Percentiles rank a stretch among this genome's conserved stretches.
phyloP scores from a whole-genome alignment of 441 rosid genomes.

The Adansonia rubrostipa region DNA sequence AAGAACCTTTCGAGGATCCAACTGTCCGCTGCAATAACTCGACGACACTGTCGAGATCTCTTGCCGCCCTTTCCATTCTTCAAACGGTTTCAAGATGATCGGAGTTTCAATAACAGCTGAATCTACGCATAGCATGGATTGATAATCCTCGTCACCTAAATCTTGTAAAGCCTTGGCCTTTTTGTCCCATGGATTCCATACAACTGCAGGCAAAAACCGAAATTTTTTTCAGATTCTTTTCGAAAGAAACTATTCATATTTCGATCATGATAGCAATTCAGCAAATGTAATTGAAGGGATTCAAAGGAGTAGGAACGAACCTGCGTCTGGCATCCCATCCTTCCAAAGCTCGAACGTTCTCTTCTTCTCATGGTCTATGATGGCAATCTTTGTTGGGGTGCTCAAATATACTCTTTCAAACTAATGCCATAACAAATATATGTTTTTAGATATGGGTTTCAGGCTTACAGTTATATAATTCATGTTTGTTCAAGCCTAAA shows the following conservation, averaged over 20 bases:
- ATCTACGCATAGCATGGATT: constrained; percentile 80
- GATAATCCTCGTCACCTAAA: constrained; percentile 86
- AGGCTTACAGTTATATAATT: background rate
- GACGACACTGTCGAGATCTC: constrained; percentile 87
- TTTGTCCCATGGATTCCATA: constrained; percentile 97
- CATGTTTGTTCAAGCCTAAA: too few relatives aligned
- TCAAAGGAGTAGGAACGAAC: constrained; percentile 20
- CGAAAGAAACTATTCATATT: background rate
- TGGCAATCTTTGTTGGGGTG: constrained; percentile 48
- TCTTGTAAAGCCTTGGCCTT: constrained; percentile 77
- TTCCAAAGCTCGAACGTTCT: constrained; percentile 69
- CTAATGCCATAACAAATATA: constrained; percentile 30
- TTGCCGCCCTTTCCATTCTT: constrained; percentile 90
- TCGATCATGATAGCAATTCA: too few relatives aligned
- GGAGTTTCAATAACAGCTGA: constrained; percentile 79
- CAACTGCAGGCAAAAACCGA: constrained; percentile 50
- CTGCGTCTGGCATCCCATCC: constrained; percentile 72
- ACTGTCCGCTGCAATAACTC: constrained; percentile 90
- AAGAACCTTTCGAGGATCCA: constrained; percentile 85
- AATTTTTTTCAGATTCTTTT: constrained; percentile 5
- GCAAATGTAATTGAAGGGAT: too few relatives aligned
- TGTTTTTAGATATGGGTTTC: background rate
- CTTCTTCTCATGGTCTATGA: constrained; percentile 73
- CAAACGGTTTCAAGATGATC: constrained; percentile 68
- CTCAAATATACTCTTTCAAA: constrained; percentile 67